Base-by-base conservation (phyloP, 306 rosid genomes). In the Canavalia ensiformis region DNA sequence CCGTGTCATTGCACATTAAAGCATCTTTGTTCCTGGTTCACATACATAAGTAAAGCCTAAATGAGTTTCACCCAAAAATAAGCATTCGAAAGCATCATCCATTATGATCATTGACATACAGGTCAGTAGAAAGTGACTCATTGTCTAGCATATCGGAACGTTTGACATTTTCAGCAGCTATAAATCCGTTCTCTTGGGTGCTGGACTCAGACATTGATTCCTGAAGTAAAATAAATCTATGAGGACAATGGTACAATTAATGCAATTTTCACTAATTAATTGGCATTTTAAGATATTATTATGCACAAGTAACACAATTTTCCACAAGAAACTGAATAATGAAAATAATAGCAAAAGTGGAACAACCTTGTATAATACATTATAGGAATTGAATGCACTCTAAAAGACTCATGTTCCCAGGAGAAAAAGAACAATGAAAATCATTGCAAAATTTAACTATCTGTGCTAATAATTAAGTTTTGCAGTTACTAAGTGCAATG, bases 121-220 rank as follows among this genome's bases (percentile, higher is more conserved):
- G 85, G 54, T 88, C 85, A 49, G 83, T 46, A 78, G 89, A 83
- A 76, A 59, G 89, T 30, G 63, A 54, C 62, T 88, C 92, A 33
- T 75, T 84, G 65, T 86, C 89, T 66, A 74, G 56, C 49, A 37
- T 47, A 60, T 71, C 68, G 7, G 80, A 84, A 86, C 77, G 80
- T 57, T 68, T 78, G 75, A 72, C 91, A 45, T 72, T 81, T 76
- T 90, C 93, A 72, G 72, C 72, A 73, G 77, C 78, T 64, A 76
- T 58, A 49, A 49, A 44, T 79, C 89, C 90, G 84, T 85, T 86
- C 75, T 87, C 96, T 75, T 62, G 91, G 84, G 87, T 84, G 89
- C 82, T 78, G 57, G 87, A 85, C 81, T 86, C 97, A 44, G 89
- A 70, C 62, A 83, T 33, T 52, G 92, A 60, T 72, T 88, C 98